Conservation (phyloP, 257 asterid genomes). For the Ophiorrhiza pumila region DNA sequence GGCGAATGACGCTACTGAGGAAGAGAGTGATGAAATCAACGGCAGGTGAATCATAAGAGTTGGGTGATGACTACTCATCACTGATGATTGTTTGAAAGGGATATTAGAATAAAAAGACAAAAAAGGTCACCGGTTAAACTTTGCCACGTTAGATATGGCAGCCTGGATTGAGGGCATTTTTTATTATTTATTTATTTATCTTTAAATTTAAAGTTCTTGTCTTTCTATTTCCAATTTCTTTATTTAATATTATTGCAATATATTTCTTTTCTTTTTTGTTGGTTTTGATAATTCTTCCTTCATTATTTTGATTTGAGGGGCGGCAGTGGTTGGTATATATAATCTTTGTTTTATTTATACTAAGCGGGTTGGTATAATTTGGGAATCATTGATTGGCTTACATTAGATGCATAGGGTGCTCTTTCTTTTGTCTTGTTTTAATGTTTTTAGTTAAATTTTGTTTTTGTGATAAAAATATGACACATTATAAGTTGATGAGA, state of each 20-base stretch:
- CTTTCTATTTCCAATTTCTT: not conserved
- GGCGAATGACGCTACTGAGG: too few relatives aligned
- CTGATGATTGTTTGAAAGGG: constrained; percentile 13
- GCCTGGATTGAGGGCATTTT: constrained; percentile 1
- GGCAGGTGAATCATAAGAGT: constrained; percentile 17
- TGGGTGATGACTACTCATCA: not conserved
- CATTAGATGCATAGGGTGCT: not conserved
- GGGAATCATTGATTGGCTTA: not conserved
- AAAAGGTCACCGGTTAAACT: not conserved
- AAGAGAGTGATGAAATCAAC: constrained; percentile 24
- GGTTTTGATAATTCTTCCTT: too few relatives aligned
- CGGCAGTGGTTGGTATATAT: not conserved
- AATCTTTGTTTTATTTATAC: not conserved
- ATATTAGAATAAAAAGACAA: constrained; percentile 6
- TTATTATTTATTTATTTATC: not conserved
- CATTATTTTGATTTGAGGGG: too few relatives aligned
- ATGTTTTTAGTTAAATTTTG: not conserved
- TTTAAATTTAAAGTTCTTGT: not conserved
- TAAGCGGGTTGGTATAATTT: not conserved
- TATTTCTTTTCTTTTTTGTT: too few relatives aligned
- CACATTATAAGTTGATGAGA: not conserved
- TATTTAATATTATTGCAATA: too few relatives aligned
- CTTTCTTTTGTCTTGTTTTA: not conserved
- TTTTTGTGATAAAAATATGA: too few relatives aligned
- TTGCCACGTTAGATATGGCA: constrained; percentile 15